Conservation (phyloP, 164 flowering plant species). For the Protea cynaroides region DNA sequence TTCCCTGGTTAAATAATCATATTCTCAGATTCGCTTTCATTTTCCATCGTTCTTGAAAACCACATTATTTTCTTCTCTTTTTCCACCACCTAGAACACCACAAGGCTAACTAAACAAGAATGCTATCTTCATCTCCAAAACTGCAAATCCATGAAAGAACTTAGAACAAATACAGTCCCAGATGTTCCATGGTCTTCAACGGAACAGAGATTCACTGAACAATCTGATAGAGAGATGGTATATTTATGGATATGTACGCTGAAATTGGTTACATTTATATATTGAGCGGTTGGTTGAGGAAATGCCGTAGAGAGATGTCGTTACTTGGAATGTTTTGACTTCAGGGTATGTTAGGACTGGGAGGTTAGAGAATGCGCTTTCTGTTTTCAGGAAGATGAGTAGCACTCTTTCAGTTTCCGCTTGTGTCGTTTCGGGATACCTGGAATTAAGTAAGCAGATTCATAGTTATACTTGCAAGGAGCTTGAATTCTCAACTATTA, state of each 20-base stretch:
- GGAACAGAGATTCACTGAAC: conserved; percentile 23
- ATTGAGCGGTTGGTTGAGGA: conserved; percentile 45
- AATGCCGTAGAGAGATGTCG: conserved; percentile 54
- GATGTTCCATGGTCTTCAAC: conserved; percentile 46
- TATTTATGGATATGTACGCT: conserved; percentile 63
- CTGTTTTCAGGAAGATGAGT: conserved; percentile 39
- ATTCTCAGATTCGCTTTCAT: too few relatives aligned
- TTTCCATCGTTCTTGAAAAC: too few relatives aligned
- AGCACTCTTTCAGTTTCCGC: conserved; percentile 74
- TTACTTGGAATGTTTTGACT: conserved; percentile 72
- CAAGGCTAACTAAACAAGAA: conserved; percentile 25
- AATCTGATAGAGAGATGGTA: conserved; percentile 54
- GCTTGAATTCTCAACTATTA: conserved; percentile 36
- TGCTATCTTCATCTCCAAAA: conserved; percentile 36
- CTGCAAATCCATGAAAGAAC: conserved; percentile 49
- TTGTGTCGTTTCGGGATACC: conserved; percentile 42
- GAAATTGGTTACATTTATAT: conserved; percentile 34
- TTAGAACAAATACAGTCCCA: conserved; percentile 56
- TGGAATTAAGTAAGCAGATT: conserved; percentile 64
- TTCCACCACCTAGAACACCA: conserved; percentile 4
- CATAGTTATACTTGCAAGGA: conserved; percentile 36
- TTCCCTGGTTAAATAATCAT: too few relatives aligned
- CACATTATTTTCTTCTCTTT: conserved; percentile 7
- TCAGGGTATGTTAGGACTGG: conserved; percentile 42
- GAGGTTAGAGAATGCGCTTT: conserved; percentile 46